Percentiles rank a stretch among this genome's conserved stretches.
phyloP scores from a whole-genome alignment of 306 rosid genomes.

The Rubus idaeus region DNA sequence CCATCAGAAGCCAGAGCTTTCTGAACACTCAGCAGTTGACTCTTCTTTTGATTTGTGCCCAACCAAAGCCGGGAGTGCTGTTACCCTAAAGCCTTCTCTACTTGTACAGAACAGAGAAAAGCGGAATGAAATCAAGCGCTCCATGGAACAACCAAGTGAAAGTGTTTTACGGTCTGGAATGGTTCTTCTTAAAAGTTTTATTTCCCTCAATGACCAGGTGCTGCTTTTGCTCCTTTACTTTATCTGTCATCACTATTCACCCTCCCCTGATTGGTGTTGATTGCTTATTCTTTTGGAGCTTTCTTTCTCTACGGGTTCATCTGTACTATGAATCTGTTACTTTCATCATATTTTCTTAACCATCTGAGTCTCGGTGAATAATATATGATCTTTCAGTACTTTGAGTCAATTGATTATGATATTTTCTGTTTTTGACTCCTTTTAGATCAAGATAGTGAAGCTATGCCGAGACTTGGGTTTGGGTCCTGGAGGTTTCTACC shows the following conservation, averaged over 20 bases:
- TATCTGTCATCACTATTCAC: not conserved
- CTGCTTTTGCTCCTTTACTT: not conserved
- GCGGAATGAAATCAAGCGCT: slow-evolving; percentile 35
- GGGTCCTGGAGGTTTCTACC: slow-evolving; percentile 78
- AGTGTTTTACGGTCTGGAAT: slow-evolving; percentile 46
- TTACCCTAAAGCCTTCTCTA: slow-evolving; percentile 39
- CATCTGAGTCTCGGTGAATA: not conserved
- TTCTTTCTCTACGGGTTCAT: not conserved
- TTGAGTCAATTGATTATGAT: not conserved
- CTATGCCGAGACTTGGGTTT: slow-evolving; percentile 52
- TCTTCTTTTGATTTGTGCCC: slow-evolving; percentile 57
- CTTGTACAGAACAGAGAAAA: slow-evolving; percentile 43
- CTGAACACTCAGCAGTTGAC: slow-evolving; percentile 1
- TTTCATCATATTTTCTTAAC: not conserved
- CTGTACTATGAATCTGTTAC: not conserved
- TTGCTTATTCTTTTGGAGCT: not conserved
- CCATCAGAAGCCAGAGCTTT: slow-evolving; percentile 13
- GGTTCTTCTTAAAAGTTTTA: slow-evolving; percentile 51
- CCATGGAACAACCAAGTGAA: slow-evolving; percentile 15
- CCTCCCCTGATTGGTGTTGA: not conserved
- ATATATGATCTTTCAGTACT: not conserved
- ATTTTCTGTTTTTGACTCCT: not conserved
- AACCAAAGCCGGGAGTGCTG: slow-evolving; percentile 1
- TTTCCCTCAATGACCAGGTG: slow-evolving; percentile 57
- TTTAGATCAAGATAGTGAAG: slow-evolving; percentile 50